Conservation (phyloP, 768 basidiomycete genomes). For the Russula sp. region DNA sequence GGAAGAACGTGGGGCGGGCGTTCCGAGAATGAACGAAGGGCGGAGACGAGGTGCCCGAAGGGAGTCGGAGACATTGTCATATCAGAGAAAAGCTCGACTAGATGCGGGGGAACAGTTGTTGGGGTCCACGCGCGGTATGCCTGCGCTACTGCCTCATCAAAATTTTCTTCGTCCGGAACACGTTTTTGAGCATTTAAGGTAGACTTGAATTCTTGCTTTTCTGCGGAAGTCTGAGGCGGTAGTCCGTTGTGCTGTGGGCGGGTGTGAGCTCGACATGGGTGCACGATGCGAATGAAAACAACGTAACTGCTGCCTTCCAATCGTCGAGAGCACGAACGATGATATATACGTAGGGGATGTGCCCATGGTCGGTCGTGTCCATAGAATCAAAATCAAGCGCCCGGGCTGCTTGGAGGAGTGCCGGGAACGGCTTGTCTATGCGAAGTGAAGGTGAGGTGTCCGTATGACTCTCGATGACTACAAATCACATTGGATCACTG, state of each 20-base stretch:
- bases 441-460: conserved; percentile 70
- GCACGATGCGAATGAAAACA: neutral
- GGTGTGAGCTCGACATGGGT: neutral
- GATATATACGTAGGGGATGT: conserved; percentile 87
- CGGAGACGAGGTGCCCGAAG: conserved; percentile 44
- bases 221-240: conserved; percentile 47
- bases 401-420: conserved; percentile 65
- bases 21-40: conserved; percentile 59
- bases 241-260: conserved; percentile 56
- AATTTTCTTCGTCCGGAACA: conserved; percentile 92
- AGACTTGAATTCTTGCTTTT: conserved; percentile 76
- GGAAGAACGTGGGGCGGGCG: conserved; percentile 63
- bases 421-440: conserved; percentile 85
- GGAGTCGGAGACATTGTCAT: neutral
- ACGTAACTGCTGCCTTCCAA: conserved; percentile 75
- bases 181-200: conserved; percentile 53
- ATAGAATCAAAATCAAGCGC: conserved; percentile 68
- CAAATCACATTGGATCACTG: neutral
- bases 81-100: conserved; percentile 15
- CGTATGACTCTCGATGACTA: conserved; percentile 87
- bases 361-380: conserved; percentile 85
- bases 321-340: conserved; percentile 76
- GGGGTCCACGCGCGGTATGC: conserved; percentile 75
- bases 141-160: conserved; percentile 89
- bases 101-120: conserved; percentile 36